Evolutionary conservation across 2,329 filamentous ascomycete species (phyloP), one percentile per base, ranked within the genome.

Genomic region (Lecanoromycetidae sp.): DNA sequence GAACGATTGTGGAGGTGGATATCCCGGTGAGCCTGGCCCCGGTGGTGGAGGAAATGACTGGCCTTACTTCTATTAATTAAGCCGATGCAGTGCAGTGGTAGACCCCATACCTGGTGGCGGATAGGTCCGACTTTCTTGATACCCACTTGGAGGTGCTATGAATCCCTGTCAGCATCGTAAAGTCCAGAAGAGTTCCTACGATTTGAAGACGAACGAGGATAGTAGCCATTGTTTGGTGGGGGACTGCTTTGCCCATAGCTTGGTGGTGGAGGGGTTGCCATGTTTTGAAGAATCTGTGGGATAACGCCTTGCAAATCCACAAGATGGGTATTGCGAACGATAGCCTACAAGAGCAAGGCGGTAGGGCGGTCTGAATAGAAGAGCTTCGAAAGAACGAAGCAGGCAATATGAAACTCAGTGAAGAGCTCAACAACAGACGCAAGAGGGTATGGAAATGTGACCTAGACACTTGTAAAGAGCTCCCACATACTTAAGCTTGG

Each of bases 1-100:
- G 33, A 62, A 63, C 46, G 54, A 60, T 35, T 57, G 53, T 38
- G 32, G 42, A 25, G 44, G 30, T 26, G 48, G 39, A 13, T 48
- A 47, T 22, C 51, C 46, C 3, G 53, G 52, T 8, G 51, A 55
- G 10, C 27, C 22, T 15, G 53, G 54, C 4, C 36, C 27, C 13
- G 54, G 54, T 17, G 54, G 54, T 15, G 51, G 53, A 32, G 54
- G 48, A 42, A 47, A 50, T 7, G 38, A 43, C 49, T 52, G 55
- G 15, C 36, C 51, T 52, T 52, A 20, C 12, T 23, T 20, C 33
- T 20, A 34, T 35, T 23, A 47, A 30, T 25, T 34, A 9, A 32
- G 33, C n/a, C n/a, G 34, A 42, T 29, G 32, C 20, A 17, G 26
- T 27, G 29, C 3, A 19, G 13, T 8, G n/a, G 10, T 8, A 17